Conservation (phyloP, 495 filamentous ascomycete species). For the Aspergillus diversus region DNA sequence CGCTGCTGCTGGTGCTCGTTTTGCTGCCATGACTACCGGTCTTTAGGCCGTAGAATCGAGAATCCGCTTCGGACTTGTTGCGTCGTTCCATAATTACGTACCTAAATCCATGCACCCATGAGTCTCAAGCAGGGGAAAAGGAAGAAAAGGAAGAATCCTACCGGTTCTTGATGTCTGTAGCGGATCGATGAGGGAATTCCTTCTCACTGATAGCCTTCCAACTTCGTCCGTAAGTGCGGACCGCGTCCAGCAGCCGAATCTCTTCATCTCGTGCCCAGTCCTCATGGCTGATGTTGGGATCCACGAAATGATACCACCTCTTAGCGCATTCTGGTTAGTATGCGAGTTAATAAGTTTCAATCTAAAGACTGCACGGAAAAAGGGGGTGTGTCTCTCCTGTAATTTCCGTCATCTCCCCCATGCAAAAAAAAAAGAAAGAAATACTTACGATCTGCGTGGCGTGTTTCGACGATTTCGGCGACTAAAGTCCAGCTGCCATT, state of each 20-base stretch:
- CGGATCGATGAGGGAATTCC: slow-evolving; percentile 24
- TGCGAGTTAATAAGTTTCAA: too few relatives aligned
- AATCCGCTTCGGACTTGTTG: not conserved
- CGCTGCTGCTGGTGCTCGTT: not conserved
- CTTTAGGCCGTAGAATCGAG: not conserved
- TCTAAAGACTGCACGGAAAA: not conserved
- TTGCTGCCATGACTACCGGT: not conserved
- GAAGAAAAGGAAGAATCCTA: not conserved
- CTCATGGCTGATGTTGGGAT: slow-evolving; percentile 27
- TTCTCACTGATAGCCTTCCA: slow-evolving; percentile 26
- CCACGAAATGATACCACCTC: slow-evolving; percentile 30
- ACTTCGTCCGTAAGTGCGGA: slow-evolving; percentile 15
- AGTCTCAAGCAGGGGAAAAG: too few relatives aligned
- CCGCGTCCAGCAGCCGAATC: slow-evolving; percentile 12
- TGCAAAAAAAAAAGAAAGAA: too few relatives aligned
- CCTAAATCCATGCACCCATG: not conserved
- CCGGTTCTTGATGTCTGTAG: slow-evolving; percentile 29
- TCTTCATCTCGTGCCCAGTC: slow-evolving; percentile 29
- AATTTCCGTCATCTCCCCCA: not conserved
- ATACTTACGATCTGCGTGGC: slow-evolving; percentile 30
- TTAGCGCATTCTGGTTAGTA: slow-evolving; percentile 29
- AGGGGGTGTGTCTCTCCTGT: not conserved
- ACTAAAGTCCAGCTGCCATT: slow-evolving; percentile 28
- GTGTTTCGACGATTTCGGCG: slow-evolving; percentile 26
- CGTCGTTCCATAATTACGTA: not conserved